Percentiles rank a stretch among this genome's conserved stretches.
Evolutionary conservation across 1,139 yeast genomes (phyloP).

Genomic region (Yamadazyma epiphylla): DNA sequence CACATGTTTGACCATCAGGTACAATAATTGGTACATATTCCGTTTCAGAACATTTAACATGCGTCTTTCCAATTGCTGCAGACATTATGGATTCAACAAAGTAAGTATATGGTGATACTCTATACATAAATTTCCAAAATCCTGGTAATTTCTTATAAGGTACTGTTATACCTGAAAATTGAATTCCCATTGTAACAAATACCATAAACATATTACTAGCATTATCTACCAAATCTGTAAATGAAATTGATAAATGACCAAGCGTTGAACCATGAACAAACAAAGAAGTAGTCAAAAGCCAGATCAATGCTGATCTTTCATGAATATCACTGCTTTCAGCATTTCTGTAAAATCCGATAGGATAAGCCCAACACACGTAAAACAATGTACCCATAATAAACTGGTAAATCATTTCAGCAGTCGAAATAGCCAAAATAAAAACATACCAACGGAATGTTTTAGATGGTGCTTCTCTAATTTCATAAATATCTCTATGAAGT

Average conservation of each 20-base stretch:
- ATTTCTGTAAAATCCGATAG: slow-evolving; percentile 31
- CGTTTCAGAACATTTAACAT: slow-evolving; percentile 19
- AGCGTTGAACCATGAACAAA: slow-evolving; percentile 57
- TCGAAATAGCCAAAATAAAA: slow-evolving; percentile 31
- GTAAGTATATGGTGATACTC: slow-evolving; percentile 65
- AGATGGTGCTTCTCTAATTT: slow-evolving; percentile 80
- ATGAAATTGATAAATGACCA: slow-evolving; percentile 62
- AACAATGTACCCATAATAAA: slow-evolving; percentile 27
- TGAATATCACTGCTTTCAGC: slow-evolving; percentile 24
- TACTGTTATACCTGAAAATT: slow-evolving; percentile 79
- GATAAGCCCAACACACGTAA: slow-evolving; percentile 37
- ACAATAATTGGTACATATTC: slow-evolving; percentile 24
- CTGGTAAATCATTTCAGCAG: slow-evolving; percentile 33
- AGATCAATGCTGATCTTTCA: slow-evolving; percentile 59
- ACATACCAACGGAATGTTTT: slow-evolving; percentile 47
- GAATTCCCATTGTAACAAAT: slow-evolving; percentile 54
- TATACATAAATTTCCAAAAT: slow-evolving; percentile 52
- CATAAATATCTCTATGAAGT: slow-evolving; percentile 71
- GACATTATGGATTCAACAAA: slow-evolving; percentile 32
- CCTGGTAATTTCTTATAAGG: slow-evolving; percentile 47
- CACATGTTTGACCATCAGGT: slow-evolving; percentile 51
- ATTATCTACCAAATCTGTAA: slow-evolving; percentile 58
- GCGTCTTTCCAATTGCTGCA: slow-evolving; percentile 31
- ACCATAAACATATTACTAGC: slow-evolving; percentile 66
- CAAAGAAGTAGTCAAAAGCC: slow-evolving; percentile 54